phyloP scores from a whole-genome alignment of 371 early-diverging fungal genomes.

The Gilbertella persicaria region DNA sequence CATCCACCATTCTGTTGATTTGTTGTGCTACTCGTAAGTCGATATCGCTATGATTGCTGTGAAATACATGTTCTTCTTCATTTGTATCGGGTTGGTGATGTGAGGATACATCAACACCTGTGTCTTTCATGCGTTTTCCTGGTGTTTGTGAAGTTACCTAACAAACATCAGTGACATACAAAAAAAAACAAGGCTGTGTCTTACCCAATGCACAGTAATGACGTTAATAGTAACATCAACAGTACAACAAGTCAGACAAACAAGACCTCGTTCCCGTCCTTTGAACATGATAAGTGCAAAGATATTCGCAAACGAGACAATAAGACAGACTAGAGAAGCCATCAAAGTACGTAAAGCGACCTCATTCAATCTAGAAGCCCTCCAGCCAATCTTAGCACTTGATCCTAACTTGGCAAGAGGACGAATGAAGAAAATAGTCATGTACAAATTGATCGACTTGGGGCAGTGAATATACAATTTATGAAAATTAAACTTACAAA shows the following conservation, averaged over 20 bases:
- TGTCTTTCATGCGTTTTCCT: slow-evolving; percentile 18
- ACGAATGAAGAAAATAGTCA: slow-evolving; percentile 50
- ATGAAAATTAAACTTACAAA: slow-evolving; percentile 31
- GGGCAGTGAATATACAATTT: neutral
- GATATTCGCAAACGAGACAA: slow-evolving; percentile 55
- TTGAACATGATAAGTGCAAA: slow-evolving; percentile 39
- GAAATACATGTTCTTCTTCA: neutral
- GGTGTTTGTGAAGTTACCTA: slow-evolving; percentile 27
- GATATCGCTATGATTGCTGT: neutral
- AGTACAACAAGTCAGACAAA: slow-evolving; percentile 58
- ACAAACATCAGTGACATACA: too few species aligned
- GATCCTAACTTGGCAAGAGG: slow-evolving; percentile 36
- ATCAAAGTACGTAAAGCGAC: slow-evolving; percentile 51
- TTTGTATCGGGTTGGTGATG: neutral
- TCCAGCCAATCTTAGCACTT: slow-evolving; percentile 29
- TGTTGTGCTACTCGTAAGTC: neutral
- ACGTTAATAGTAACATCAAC: slow-evolving; percentile 62
- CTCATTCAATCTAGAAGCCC: slow-evolving; percentile 41
- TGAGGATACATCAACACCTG: slow-evolving; percentile 1
- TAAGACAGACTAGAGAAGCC: slow-evolving; percentile 49
- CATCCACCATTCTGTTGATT: neutral
- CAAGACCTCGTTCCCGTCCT: slow-evolving; percentile 50
- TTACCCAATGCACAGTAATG: slow-evolving; percentile 59
- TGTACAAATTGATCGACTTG: slow-evolving; percentile 47
- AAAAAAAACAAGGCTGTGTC: neutral